Evolutionary conservation across 2,329 filamentous ascomycete genomes (phyloP).

Genomic region (Ilyonectria destructans): DNA sequence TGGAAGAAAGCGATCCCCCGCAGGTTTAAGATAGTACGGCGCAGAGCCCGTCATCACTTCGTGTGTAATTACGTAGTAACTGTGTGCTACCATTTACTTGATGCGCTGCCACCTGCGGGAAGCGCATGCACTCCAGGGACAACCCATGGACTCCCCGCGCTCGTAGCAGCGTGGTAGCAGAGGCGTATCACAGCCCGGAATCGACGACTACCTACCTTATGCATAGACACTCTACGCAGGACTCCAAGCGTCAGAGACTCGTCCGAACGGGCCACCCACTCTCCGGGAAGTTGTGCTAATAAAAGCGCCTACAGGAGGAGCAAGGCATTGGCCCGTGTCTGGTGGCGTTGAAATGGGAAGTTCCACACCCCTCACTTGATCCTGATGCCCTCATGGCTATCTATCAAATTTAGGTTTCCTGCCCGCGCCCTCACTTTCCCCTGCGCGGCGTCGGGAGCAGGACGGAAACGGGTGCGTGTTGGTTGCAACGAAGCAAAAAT

Average conservation of each 20-base stretch:
- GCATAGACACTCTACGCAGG: neutral
- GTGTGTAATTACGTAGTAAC: too few relatives aligned
- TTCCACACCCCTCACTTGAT: too few relatives aligned
- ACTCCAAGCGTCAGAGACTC: neutral
- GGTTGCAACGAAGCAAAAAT: constrained; percentile 2
- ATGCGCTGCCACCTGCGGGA: neutral
- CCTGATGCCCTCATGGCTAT: neutral
- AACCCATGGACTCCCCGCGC: neutral
- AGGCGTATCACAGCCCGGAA: neutral
- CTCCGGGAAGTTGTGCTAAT: constrained; percentile 6
- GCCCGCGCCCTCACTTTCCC: neutral
- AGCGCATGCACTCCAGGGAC: neutral
- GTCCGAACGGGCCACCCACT: neutral
- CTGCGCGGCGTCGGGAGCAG: neutral
- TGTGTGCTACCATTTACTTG: neutral
- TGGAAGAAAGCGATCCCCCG: neutral
- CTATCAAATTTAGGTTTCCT: too few relatives aligned
- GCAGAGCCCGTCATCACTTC: neutral
- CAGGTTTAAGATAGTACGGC: neutral
- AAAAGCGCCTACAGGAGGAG: neutral
- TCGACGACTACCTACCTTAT: constrained; percentile 2
- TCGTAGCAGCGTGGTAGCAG: neutral
- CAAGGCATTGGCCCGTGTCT: neutral
- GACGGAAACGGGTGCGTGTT: constrained; percentile 6
- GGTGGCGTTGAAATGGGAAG: constrained; percentile 4